Base-by-base conservation (phyloP, 2,329 filamentous ascomycete genomes). In the Stagonosporopsis vannaccii region DNA sequence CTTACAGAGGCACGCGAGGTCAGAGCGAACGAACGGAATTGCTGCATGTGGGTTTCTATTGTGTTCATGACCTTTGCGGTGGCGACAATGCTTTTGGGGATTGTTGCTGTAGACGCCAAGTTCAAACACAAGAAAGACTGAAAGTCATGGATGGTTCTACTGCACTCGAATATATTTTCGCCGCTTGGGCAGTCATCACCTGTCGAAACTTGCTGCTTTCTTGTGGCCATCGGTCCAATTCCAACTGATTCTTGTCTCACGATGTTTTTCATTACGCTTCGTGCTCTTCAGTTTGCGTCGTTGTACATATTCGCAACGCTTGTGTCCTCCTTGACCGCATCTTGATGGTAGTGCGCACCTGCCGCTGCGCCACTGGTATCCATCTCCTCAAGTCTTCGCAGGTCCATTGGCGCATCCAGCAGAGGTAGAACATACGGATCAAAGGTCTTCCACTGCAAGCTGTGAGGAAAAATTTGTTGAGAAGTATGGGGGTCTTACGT, bases 351-450 rank as follows among this genome's bases (percentile, higher is more conserved):
- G 50, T 71, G 66, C 26, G 60, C 61, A 8, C 49, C 48, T 9
- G 57, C 47, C 0, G 80, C 78, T 62, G 76, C 80, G 7, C 83
- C 78, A 63, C 76, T 81, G 5, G 83, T 85, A 60, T 88, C 85
- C 67, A 89, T 74, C 76, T 92, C 89, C 72, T 90, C 85, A 61
- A 85, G 83, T 41, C 89, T 79, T 50, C 87, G 79, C 59, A 91
- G 73, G 72, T 91, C 89, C 87, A 91, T 91, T 8, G 84, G 81
- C 71, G 82, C 82, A 63, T 87, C 88, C 46, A 92, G 76, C 55
- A 91, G 71, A 2, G 89, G 89, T 43, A 86, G 80, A 26, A 91
- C 88, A 66, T 90, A 91, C 6, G 87, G 87, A 72, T 91, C 88
- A 66, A 91, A 91, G 0, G 88, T 90, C 79, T 90, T 84, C 87